phyloP scores from a whole-genome alignment of 1,139 yeast genomes.

The Sugiyamaella castrensis region DNA sequence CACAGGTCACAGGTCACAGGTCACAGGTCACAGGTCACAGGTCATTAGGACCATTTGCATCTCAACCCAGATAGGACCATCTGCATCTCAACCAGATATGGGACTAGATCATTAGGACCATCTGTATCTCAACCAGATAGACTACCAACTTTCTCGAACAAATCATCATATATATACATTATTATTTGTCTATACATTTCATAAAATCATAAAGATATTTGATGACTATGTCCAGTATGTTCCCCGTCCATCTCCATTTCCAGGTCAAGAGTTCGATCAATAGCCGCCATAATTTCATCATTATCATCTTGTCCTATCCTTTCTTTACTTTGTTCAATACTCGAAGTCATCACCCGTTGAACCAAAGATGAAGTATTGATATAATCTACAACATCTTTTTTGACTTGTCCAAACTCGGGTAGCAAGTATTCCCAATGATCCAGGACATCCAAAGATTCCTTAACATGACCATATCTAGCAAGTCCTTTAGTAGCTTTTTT shows the following conservation, averaged over 20 bases:
- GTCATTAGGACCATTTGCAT: no score
- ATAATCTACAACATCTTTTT: constrained; percentile 17
- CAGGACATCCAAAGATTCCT: constrained; percentile 26
- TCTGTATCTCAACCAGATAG: no score
- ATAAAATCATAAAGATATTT: constrained; percentile 23
- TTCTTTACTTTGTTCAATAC: background rate
- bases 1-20: no score
- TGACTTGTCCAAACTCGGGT: constrained; percentile 14
- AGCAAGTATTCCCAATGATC: constrained; percentile 22
- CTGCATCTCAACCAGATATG: no score
- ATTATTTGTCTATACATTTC: constrained; percentile 22
- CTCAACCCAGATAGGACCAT: no score
- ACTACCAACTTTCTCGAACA: no score
- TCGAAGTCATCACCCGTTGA: background rate
- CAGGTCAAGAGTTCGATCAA: background rate
- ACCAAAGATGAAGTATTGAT: constrained; percentile 15
- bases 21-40: no score
- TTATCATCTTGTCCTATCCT: background rate
- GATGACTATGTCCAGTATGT: constrained; percentile 9
- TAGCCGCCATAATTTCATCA: background rate
- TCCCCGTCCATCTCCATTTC: background rate
- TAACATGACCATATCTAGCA: constrained; percentile 19
- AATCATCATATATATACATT: constrained; percentile 12
- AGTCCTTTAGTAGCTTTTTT: constrained; percentile 18
- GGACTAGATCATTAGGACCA: no score